Evolutionary conservation across 768 basidiomycete species (phyloP).

Genomic region (Xerocomellus intermedius): DNA sequence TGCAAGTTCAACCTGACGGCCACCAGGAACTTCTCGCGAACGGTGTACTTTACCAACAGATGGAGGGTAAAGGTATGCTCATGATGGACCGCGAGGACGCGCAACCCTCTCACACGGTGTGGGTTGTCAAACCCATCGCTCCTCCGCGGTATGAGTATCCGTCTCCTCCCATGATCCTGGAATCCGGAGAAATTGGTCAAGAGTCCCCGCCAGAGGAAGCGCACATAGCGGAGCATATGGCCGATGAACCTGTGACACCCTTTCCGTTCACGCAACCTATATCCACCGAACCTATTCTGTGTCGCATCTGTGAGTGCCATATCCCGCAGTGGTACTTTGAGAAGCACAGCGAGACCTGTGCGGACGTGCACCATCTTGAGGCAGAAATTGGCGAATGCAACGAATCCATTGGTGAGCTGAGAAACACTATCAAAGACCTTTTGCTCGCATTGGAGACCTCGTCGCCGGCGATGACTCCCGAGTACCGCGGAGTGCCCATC

Average conservation of each 20-base stretch:
- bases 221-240: conserved; percentile 37
- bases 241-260: conserved; percentile 54
- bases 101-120: conserved; percentile 93
- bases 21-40: conserved; percentile 55
- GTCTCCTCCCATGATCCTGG: conserved; percentile 58
- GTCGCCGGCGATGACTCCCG: conserved; percentile 64
- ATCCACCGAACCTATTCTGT: conserved; percentile 80
- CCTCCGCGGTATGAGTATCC: conserved; percentile 67
- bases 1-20: conserved; percentile 65
- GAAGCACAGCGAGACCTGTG: conserved; percentile 99
- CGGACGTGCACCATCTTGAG: conserved; percentile 92
- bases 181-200: conserved; percentile 42
- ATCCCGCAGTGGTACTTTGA: conserved; percentile 99
- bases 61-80: conserved; percentile 99
- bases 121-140: conserved; percentile 87
- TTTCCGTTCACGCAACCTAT: conserved; percentile 80
- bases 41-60: conserved; percentile 65
- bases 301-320: conserved; percentile 95
- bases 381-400: conserved; percentile 93
- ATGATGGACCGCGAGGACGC: conserved; percentile 92
- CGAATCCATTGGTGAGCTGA: conserved; percentile 85
- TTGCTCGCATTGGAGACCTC: conserved; percentile 67
- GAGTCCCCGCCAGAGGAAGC: conserved; percentile 36
- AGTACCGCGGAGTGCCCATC: conserved; percentile 88
- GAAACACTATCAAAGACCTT: conserved; percentile 82